Conservation (phyloP, 1,139 yeast species). For the Tardiomyces digboiensis region DNA sequence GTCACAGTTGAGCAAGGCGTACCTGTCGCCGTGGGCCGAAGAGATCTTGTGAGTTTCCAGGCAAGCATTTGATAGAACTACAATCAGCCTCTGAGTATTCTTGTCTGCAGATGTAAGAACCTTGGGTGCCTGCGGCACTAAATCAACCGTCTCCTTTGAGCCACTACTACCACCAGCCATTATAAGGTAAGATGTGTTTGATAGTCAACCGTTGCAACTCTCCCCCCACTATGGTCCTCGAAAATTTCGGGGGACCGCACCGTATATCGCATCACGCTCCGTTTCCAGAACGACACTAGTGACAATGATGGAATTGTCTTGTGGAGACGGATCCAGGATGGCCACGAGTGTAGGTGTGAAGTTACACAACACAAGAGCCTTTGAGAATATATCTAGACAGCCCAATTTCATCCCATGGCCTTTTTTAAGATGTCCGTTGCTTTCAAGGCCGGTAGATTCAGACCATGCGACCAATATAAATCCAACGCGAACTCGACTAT, state of each 20-base stretch:
- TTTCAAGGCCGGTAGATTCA: too few relatives aligned
- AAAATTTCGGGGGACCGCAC: not conserved
- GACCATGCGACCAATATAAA: too few relatives aligned
- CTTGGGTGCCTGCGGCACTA: conserved; percentile 79
- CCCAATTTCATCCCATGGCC: too few relatives aligned
- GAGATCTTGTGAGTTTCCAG: conserved; percentile 89
- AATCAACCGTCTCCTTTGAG: conserved; percentile 36
- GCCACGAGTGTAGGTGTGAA: too few relatives aligned
- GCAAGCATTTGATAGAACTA: conserved; percentile 91
- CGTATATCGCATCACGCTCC: not conserved
- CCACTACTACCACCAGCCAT: not conserved
- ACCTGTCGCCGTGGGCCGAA: conserved; percentile 81
- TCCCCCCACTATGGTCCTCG: not conserved
- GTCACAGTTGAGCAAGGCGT: conserved; percentile 89
- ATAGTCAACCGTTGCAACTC: not conserved
- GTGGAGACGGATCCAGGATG: too few relatives aligned
- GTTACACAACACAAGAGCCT: too few relatives aligned
- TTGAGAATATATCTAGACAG: too few relatives aligned
- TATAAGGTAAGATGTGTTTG: not conserved
- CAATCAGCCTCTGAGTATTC: conserved; percentile 73
- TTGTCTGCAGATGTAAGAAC: conserved; percentile 79
- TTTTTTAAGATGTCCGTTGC: too few relatives aligned
- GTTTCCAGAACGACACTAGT: not conserved
- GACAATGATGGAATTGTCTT: not conserved
- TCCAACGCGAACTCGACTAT: too few relatives aligned